Evolutionary conservation across 2,329 filamentous ascomycete genomes (phyloP).

Genomic region (Coniochaeta hoffmannii): DNA sequence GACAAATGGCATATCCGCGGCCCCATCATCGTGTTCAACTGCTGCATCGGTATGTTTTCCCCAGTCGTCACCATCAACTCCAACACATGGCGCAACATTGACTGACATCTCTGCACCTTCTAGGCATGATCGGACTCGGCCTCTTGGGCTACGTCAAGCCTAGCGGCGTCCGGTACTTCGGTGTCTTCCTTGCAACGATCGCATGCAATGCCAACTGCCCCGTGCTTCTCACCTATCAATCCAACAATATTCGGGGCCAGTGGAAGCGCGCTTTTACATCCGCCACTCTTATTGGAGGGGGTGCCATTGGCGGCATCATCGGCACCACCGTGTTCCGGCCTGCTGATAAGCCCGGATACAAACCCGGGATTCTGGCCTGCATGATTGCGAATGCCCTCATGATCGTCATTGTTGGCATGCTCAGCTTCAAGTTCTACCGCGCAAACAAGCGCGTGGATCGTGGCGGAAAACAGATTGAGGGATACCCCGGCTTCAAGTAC

Average conservation of each 20-base stretch:
- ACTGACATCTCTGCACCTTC: slow-evolving; percentile 14
- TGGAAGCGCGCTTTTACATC: slow-evolving; percentile 74
- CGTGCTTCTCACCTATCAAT: slow-evolving; percentile 63
- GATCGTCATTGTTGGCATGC: slow-evolving; percentile 1
- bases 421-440: slow-evolving; percentile 4
- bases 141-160: slow-evolving; percentile 58
- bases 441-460: slow-evolving; percentile 4
- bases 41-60: background rate
- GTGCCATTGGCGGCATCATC: slow-evolving; percentile 66
- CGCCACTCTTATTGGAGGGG: slow-evolving; percentile 63
- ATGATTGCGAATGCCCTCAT: slow-evolving; percentile 4
- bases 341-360: background rate
- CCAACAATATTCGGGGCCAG: slow-evolving; percentile 74
- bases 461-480: slow-evolving; percentile 6
- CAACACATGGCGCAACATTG: background rate
- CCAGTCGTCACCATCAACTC: background rate
- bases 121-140: slow-evolving; percentile 46
- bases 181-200: slow-evolving; percentile 40
- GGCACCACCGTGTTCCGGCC: slow-evolving; percentile 30
- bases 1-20: slow-evolving; percentile 2
- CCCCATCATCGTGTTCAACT: slow-evolving; percentile 5
- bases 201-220: slow-evolving; percentile 69
- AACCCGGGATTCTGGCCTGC: slow-evolving; percentile 4
- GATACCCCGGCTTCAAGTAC: slow-evolving; percentile 6
- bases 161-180: slow-evolving; percentile 21